phyloP scores from a whole-genome alignment of 75 land plant species.

The Isoetes taiwanensis region DNA sequence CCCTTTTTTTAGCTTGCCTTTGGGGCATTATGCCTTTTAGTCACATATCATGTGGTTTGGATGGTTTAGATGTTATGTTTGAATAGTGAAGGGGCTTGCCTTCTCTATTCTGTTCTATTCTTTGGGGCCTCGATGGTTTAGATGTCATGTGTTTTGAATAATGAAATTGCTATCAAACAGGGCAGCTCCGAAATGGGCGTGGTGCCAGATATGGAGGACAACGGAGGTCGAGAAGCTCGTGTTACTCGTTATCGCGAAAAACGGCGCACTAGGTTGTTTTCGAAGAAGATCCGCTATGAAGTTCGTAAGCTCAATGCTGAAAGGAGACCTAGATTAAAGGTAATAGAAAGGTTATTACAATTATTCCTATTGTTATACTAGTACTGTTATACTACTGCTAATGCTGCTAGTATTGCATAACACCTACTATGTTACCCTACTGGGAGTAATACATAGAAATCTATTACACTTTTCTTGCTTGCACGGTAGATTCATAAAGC shows the following conservation, averaged over 20 bases:
- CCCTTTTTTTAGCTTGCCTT: not conserved
- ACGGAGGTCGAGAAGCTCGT: slow-evolving; percentile 60
- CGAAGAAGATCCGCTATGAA: slow-evolving; percentile 87
- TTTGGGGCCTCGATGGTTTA: not conserved
- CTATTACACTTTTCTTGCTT: no score
- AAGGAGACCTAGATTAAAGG: slow-evolving; percentile 84
- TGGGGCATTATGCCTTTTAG: not conserved
- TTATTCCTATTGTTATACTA: no score
- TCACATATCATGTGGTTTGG: not conserved
- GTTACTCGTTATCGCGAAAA: slow-evolving; percentile 83
- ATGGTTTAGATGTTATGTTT: not conserved
- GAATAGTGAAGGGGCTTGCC: not conserved
- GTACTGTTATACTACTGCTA: no score
- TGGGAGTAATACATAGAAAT: no score
- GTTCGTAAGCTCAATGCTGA: slow-evolving; percentile 92
- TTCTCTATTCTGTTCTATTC: not conserved
- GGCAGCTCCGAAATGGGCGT: slow-evolving; percentile 2
- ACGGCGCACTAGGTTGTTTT: slow-evolving; percentile 74
- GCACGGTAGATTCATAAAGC: no score
- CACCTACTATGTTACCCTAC: no score
- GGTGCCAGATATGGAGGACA: slow-evolving; percentile 12
- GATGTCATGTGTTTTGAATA: slow-evolving; percentile 4
- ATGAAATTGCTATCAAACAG: slow-evolving; percentile 9
- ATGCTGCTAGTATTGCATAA: no score
- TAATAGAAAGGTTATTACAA: no score